phyloP scores from a whole-genome alignment of 2,329 filamentous ascomycete genomes.

The Trichocomaceae sp. region DNA sequence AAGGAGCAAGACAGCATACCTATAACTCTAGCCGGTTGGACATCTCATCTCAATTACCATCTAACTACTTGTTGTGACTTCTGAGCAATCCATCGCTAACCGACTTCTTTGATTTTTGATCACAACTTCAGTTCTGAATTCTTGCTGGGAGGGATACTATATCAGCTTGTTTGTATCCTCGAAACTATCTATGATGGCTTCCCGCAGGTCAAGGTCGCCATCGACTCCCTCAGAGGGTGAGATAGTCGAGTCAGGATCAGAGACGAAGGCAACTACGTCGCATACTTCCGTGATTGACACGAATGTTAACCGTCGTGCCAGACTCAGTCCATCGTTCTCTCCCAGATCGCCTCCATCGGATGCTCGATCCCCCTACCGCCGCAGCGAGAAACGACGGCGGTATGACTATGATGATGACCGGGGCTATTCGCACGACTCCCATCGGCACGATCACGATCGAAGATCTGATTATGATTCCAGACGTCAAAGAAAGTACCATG shows the following conservation, averaged over 20 bases:
- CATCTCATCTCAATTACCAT: slow-evolving; percentile 30
- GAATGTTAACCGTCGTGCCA: slow-evolving; percentile 89
- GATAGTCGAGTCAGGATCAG: slow-evolving; percentile 67
- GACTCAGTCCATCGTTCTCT: slow-evolving; percentile 53
- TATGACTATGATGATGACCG: slow-evolving; percentile 33
- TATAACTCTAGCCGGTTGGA: slow-evolving; percentile 34
- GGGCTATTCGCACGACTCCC: slow-evolving; percentile 25
- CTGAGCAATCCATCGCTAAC: slow-evolving; percentile 29
- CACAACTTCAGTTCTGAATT: background rate
- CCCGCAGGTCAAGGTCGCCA: slow-evolving; percentile 43
- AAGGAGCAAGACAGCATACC: slow-evolving; percentile 28
- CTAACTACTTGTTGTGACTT: slow-evolving; percentile 22
- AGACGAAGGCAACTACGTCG: slow-evolving; percentile 79
- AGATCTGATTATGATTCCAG: slow-evolving; percentile 40
- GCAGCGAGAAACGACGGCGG: slow-evolving; percentile 37
- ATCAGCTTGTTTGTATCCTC: slow-evolving; percentile 14
- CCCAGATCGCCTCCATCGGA: slow-evolving; percentile 47
- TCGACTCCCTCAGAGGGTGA: slow-evolving; percentile 80
- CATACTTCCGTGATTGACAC: slow-evolving; percentile 66
- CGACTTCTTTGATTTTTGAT: slow-evolving; percentile 16
- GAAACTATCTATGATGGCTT: slow-evolving; percentile 40
- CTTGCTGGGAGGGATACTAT: background rate
- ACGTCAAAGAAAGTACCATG: slow-evolving; percentile 40
- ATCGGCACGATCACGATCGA: slow-evolving; percentile 35
- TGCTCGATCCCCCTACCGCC: slow-evolving; percentile 45